Percentiles rank a stretch among this genome's conserved stretches.
Evolutionary conservation across 202 grass and related monocot species (phyloP).

Genomic region (Tripidium arundinaceum): DNA sequence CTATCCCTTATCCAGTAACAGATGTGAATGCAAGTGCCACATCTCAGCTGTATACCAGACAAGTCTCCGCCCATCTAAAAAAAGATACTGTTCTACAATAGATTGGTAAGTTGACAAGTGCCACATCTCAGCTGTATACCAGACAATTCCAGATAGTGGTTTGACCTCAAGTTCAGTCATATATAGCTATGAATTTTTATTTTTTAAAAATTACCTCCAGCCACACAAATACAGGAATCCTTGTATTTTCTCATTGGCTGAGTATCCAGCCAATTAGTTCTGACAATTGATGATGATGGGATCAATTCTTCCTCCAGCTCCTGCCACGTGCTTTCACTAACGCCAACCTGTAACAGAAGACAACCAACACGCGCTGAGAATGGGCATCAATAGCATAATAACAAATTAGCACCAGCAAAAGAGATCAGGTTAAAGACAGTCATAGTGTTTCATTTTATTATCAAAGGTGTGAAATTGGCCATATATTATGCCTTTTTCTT

Average conservation of each 20-base stretch:
- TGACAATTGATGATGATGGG: conserved; percentile 68
- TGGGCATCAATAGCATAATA: not conserved
- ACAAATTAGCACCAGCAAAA: not conserved
- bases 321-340: conserved; percentile 89
- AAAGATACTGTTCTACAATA: not conserved
- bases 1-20: not conserved
- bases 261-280: conserved; percentile 93
- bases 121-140: not conserved
- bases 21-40: not conserved
- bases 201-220: conserved; percentile 62
- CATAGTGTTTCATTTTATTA: not conserved
- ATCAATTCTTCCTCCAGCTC: conserved; percentile 99
- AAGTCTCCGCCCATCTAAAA: not conserved
- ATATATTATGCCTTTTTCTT: not conserved
- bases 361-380: conserved; percentile 34
- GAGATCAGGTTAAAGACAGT: not conserved
- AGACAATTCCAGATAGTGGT: conserved; percentile 13
- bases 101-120: not conserved
- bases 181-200: not conserved
- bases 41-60: too few species aligned
- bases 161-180: too few species aligned
- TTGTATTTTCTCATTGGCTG: conserved; percentile 65
- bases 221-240: conserved; percentile 70
- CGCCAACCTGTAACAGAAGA: conserved; percentile 58
- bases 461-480: not conserved